Percentiles rank a stretch among this genome's conserved stretches.
Evolutionary conservation across 495 filamentous ascomycete species (phyloP).

Genomic region (Aspergillus heteromorphus): DNA sequence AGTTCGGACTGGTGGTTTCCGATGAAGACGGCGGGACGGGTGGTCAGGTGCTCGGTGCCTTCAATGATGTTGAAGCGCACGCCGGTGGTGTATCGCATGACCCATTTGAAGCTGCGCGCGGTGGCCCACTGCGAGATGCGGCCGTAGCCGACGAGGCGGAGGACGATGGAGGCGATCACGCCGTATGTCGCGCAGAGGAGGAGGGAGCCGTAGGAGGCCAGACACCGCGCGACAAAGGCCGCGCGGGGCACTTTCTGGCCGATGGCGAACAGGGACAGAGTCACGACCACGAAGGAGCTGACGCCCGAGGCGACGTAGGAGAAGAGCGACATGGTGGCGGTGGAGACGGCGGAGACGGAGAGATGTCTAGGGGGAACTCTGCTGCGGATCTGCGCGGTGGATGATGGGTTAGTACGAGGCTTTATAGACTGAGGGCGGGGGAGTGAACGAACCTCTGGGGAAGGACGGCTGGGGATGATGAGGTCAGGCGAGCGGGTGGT

Average conservation of each 20-base stretch:
- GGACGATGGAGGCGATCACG: slow-evolving; percentile 62
- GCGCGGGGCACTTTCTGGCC: slow-evolving; percentile 49
- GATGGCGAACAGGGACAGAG: slow-evolving; percentile 53
- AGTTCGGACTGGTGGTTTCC: slow-evolving; percentile 94
- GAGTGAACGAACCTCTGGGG: background rate
- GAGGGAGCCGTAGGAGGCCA: slow-evolving; percentile 67
- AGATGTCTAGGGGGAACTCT: background rate
- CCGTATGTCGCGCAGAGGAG: slow-evolving; percentile 67
- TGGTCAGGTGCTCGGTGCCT: slow-evolving; percentile 58
- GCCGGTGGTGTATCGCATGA: slow-evolving; percentile 70
- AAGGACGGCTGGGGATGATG: slow-evolving; percentile 7
- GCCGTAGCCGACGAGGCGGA: slow-evolving; percentile 65
- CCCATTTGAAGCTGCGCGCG: slow-evolving; percentile 73
- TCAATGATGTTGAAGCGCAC: slow-evolving; percentile 72
- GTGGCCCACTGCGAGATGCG: slow-evolving; percentile 82
- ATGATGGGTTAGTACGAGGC: background rate
- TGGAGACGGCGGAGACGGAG: background rate
- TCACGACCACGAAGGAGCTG: slow-evolving; percentile 50
- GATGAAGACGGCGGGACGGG: slow-evolving; percentile 83
- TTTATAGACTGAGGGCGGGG: background rate
- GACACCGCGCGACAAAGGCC: slow-evolving; percentile 64
- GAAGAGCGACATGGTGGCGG: slow-evolving; percentile 34
- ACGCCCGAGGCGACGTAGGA: slow-evolving; percentile 48
- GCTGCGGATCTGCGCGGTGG: background rate
- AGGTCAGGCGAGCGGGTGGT: slow-evolving; percentile 14